phyloP scores from a whole-genome alignment of 768 basidiomycete genomes.

The Lyophyllum atratum region DNA sequence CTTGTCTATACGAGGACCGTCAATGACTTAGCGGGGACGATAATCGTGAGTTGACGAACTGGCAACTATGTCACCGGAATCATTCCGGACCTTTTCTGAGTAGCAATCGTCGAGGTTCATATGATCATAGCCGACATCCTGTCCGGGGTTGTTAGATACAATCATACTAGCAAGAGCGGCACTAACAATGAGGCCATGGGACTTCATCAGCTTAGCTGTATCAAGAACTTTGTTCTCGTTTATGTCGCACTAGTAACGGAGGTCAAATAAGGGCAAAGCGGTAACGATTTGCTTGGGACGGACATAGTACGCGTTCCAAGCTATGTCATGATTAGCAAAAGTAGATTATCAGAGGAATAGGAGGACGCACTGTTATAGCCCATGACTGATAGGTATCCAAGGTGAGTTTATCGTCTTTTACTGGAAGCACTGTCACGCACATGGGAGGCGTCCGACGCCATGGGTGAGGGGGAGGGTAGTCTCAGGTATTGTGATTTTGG shows the following conservation, averaged over 20 bases:
- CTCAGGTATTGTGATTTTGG: neutral
- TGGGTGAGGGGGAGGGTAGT: constrained; percentile 13
- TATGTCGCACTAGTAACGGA: constrained; percentile 53
- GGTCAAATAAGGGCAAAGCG: neutral
- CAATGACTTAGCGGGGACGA: neutral
- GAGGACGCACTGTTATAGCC: constrained; percentile 61
- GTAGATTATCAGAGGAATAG: neutral
- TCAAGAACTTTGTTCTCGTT: constrained; percentile 53
- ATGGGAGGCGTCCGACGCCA: constrained; percentile 38
- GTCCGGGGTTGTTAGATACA: neutral
- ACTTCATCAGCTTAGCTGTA: constrained; percentile 53
- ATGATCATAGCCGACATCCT: constrained; percentile 62
- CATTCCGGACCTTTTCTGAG: constrained; percentile 55
- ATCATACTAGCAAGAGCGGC: neutral
- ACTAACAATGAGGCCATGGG: constrained; percentile 50
- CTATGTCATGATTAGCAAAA: constrained; percentile 27
- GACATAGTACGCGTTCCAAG: constrained; percentile 74
- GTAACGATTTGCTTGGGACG: constrained; percentile 7
- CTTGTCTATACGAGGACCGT: constrained; percentile 35
- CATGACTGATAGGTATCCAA: constrained; percentile 40
- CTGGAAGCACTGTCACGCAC: constrained; percentile 21
- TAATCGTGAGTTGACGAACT: constrained; percentile 31
- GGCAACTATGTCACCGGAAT: constrained; percentile 54
- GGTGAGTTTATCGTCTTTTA: neutral
- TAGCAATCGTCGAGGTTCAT: constrained; percentile 72